Evolutionary conservation across 2,329 filamentous ascomycete species (phyloP).

Genomic region (Clarireedia hainanense): DNA sequence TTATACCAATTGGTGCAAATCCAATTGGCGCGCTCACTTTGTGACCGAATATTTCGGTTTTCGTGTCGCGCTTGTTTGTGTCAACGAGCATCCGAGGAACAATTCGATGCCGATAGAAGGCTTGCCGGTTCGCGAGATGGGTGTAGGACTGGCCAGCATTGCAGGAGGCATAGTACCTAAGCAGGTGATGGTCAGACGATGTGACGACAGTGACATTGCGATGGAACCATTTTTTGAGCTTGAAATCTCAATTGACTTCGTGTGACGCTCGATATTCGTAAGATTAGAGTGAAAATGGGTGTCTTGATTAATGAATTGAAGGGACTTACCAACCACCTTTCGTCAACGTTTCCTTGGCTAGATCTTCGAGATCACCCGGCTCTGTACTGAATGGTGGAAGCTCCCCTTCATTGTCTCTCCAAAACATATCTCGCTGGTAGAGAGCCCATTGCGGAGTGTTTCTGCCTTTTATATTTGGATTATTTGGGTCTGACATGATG

Average conservation of each 20-base stretch:
- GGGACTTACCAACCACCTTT: conserved; percentile 44
- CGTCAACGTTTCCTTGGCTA: conserved; percentile 47
- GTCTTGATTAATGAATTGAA: not conserved
- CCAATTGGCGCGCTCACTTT: conserved; percentile 51
- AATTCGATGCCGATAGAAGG: conserved; percentile 57
- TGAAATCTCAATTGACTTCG: not conserved
- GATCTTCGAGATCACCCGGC: conserved; percentile 49
- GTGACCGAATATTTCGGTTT: conserved; percentile 52
- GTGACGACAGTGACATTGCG: no score
- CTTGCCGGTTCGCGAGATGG: conserved; percentile 50
- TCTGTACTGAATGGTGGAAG: conserved; percentile 45
- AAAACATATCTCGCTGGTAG: conserved; percentile 49
- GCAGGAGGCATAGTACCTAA: conserved; percentile 44
- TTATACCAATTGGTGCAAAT: conserved; percentile 59
- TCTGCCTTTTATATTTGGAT: conserved; percentile 41
- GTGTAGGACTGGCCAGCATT: conserved; percentile 47
- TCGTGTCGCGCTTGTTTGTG: conserved; percentile 47
- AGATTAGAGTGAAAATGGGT: not conserved
- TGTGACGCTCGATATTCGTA: no score
- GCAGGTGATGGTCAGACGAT: not conserved
- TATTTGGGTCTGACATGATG: conserved; percentile 37
- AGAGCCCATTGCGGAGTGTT: conserved; percentile 45
- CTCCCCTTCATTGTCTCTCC: conserved; percentile 41
- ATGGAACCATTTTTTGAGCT: not conserved
- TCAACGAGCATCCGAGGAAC: conserved; percentile 54